A percentile compares a stretch with the other conserved stretches of the same genome.
Evolutionary conservation across 176 grass and related monocot genomes (phyloP).

Genomic region (Carex scoparia): DNA sequence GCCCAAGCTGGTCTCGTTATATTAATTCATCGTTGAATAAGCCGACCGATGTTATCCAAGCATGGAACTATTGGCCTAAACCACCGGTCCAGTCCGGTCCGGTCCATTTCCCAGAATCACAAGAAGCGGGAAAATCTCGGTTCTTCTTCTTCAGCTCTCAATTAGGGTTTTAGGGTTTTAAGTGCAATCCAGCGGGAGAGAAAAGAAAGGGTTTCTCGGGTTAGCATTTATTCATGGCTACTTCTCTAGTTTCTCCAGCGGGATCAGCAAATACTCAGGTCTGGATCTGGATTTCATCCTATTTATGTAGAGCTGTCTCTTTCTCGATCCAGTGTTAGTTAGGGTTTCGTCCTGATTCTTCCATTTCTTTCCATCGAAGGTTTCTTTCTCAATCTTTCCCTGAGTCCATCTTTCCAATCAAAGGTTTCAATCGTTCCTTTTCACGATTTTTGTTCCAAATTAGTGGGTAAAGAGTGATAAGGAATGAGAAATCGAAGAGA

Average conservation of each 20-base stretch:
- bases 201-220: background rate
- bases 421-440: background rate
- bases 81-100: background rate
- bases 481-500: background rate
- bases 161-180: too few relatives aligned
- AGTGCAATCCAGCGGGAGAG: background rate
- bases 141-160: too few relatives aligned
- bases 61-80: background rate
- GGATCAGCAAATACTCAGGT: background rate
- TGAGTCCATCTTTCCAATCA: background rate
- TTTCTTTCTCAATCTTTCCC: background rate
- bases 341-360: background rate
- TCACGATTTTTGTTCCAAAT: background rate
- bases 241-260: background rate
- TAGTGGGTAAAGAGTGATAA: constrained; percentile 1
- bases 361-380: background rate
- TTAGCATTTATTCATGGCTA: background rate
- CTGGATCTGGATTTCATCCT: background rate
- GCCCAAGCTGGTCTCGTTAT: too few relatives aligned
- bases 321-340: background rate
- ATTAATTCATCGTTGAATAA: background rate
- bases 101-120: background rate
- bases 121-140: background rate
- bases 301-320: background rate
- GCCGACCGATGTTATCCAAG: too few relatives aligned